Evolutionary conservation across 2,329 filamentous ascomycete genomes (phyloP).

Genomic region (Fusarium hostae): DNA sequence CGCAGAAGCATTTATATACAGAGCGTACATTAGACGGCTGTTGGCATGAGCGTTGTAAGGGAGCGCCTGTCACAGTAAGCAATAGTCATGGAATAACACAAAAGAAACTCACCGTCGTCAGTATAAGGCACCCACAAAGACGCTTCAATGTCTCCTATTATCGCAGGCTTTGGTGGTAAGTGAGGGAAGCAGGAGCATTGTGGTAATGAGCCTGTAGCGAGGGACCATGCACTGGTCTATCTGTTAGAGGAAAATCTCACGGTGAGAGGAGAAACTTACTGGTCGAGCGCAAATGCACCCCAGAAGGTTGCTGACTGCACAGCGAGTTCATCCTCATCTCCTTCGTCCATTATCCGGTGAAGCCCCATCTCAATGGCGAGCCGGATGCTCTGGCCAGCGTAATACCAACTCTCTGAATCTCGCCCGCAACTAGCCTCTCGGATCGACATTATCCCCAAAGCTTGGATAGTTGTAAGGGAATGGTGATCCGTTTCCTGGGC

Average conservation of each 20-base stretch:
- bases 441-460: constrained; percentile 79
- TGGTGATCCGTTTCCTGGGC: constrained; percentile 68
- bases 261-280: constrained; percentile 58
- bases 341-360: constrained; percentile 63
- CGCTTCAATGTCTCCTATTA: constrained; percentile 69
- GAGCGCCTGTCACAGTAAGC: constrained; percentile 55
- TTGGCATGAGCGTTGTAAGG: constrained; percentile 65
- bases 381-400: constrained; percentile 76
- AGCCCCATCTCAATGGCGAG: constrained; percentile 78
- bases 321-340: constrained; percentile 66
- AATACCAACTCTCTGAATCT: constrained; percentile 78
- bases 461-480: constrained; percentile 76
- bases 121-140: constrained; percentile 70
- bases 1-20: constrained; percentile 75
- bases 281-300: constrained; percentile 71
- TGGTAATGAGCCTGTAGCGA: constrained; percentile 71
- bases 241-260: constrained; percentile 31
- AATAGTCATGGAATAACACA: neutral
- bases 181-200: constrained; percentile 68
- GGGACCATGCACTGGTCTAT: constrained; percentile 67
- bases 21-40: constrained; percentile 76
- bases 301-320: constrained; percentile 70
- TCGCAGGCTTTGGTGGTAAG: constrained; percentile 68
- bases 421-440: constrained; percentile 78
- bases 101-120: constrained; percentile 62